Evolutionary conservation across 768 basidiomycete genomes (phyloP).

Genomic region (Thelephora aurantiotincta): DNA sequence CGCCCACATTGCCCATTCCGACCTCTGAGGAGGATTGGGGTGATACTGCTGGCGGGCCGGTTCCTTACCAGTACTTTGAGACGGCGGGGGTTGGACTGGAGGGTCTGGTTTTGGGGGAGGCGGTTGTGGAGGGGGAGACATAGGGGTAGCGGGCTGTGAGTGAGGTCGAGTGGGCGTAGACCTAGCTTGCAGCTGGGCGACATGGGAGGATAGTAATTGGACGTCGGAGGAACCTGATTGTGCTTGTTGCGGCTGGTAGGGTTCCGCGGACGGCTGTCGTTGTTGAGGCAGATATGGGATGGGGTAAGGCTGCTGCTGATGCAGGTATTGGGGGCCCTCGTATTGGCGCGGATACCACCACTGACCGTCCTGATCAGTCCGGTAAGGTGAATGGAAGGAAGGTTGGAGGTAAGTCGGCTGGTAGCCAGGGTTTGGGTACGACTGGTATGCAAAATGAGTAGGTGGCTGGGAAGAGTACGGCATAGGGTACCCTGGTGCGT

Average conservation of each 20-base stretch:
- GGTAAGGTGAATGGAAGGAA: background rate
- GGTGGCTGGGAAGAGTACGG: background rate
- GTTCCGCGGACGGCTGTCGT: background rate
- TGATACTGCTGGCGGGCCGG: slow-evolving; percentile 42
- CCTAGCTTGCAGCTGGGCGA: background rate
- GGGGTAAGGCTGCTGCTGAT: slow-evolving; percentile 18
- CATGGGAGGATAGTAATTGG: background rate
- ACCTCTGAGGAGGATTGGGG: slow-evolving; percentile 57
- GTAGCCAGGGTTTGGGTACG: background rate
- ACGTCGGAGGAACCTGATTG: slow-evolving; percentile 3
- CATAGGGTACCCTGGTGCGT: background rate
- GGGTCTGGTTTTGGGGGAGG: background rate
- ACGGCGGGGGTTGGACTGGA: slow-evolving; percentile 1
- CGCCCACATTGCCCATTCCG: slow-evolving; percentile 94
- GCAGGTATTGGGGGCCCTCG: slow-evolving; percentile 15
- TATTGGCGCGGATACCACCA: slow-evolving; percentile 10
- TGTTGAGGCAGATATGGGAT: slow-evolving; percentile 14
- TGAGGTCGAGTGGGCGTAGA: background rate
- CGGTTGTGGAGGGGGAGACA: background rate
- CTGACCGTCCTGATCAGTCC: background rate
- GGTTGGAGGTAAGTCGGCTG: background rate
- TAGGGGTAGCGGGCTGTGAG: background rate
- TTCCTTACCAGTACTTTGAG: slow-evolving; percentile 5
- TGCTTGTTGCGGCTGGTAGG: slow-evolving; percentile 4
- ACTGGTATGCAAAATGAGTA: background rate